These are phyloP conservation scores for Elaphomyces granulatus DNA, from an alignment of 495 filamentous ascomycete species.

Conservation along the genomic window DNA sequence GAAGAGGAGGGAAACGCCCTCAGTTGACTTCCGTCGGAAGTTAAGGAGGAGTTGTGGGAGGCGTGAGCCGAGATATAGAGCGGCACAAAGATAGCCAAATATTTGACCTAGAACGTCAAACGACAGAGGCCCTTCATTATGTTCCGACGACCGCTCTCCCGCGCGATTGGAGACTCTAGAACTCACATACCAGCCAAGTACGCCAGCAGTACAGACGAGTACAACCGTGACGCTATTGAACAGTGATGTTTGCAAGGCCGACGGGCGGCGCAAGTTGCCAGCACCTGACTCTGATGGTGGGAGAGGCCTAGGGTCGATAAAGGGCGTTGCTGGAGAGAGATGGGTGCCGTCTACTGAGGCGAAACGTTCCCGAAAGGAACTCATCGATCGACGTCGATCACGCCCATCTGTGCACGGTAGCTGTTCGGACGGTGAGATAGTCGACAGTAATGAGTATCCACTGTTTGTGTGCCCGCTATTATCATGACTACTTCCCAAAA, in stretches of 20 bases:
- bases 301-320: constrained; percentile 28
- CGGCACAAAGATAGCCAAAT: constrained; percentile 76
- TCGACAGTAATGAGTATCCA: not conserved
- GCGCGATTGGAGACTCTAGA: constrained; percentile 9
- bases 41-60: constrained; percentile 85
- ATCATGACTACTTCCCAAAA: not conserved
- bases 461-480: no score
- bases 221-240: constrained; percentile 60
- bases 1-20: constrained; percentile 83
- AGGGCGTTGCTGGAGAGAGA: constrained; percentile 71
- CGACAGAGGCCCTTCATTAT: constrained; percentile 24
- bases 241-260: constrained; percentile 43
- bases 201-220: constrained; percentile 67
- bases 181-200: constrained; percentile 75
- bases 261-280: constrained; percentile 16
- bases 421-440: constrained; percentile 1
- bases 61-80: constrained; percentile 75
- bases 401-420: constrained; percentile 1
- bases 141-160: constrained; percentile 3
- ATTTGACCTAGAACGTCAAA: constrained; percentile 70
- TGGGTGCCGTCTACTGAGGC: constrained; percentile 42
- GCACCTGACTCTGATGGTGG: constrained; percentile 9
- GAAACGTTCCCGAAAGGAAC: constrained; percentile 21
- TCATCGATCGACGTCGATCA: constrained; percentile 16
- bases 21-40: constrained; percentile 74